Base-by-base conservation (phyloP, 164 flowering plant genomes). In the Vitis riparia region DNA sequence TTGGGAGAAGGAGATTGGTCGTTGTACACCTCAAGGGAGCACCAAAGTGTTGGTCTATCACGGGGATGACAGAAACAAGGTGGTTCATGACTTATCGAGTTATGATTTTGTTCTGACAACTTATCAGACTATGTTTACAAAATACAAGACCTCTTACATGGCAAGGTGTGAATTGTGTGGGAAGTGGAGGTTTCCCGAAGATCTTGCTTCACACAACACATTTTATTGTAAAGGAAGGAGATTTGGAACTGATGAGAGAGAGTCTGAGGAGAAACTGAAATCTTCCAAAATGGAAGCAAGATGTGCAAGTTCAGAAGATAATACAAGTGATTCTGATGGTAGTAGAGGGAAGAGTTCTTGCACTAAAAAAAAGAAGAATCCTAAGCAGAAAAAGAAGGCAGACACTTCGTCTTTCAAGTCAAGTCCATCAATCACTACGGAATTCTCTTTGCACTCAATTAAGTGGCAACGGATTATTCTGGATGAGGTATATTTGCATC, bases 101-200 rank as follows among this genome's bases (percentile, higher is more conserved):
- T 92, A 85, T 85, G 99, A 93, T 81, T 92, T 93, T 83, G 91
- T 96, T 56, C 78, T 96, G 65, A 93, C 99, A 6, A 93, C 99
- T 1, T 93, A 93, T 72, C 78, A 90, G 0, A 82, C 73, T 59
- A 81, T 90, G 29, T 96, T 91, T 80, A 76, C 80, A 60, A 98
- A 93, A 47, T 92, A 81, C 69, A 80, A 98, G 75, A 91, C 80
- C 52, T 65, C 77, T 76, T 72, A 83, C 65, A 82, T 91, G 97
- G 89, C 91, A 32, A 76, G 80, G 63, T 92, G 97, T 72, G 51
- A 37, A n/a, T 84, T 80, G 72, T 91, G 98, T 79, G 97, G 95
- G 16, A 89, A 83, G 74, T 66, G 61, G 5, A 37, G 44, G 44
- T 37, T 37, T 37, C 44, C 7, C 44, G 27, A 23, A 23, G 27